Percentiles rank a stretch among this genome's conserved stretches.
These are phyloP conservation scores for Pythium brachiatum DNA, from an alignment of 352 stramenopile species.

Conservation along the genomic window DNA sequence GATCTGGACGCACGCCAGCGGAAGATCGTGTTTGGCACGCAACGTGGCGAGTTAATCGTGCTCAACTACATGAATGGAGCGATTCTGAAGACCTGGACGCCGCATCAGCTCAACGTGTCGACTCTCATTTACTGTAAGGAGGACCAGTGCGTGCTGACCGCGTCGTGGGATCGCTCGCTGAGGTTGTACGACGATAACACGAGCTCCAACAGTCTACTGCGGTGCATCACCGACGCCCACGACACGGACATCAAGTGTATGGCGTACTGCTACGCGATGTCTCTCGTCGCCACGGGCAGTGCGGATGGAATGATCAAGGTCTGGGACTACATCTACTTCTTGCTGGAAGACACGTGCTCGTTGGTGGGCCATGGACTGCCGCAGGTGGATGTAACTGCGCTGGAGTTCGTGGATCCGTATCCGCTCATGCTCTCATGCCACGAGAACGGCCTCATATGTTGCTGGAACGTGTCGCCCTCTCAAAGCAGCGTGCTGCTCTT, in stretches of 20 bases:
- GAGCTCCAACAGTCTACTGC: constrained; percentile 49
- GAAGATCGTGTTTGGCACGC: constrained; percentile 66
- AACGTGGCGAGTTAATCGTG: constrained; percentile 64
- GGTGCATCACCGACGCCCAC: constrained; percentile 67
- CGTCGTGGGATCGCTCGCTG: constrained; percentile 72
- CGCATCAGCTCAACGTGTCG: constrained; percentile 60
- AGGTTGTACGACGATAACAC: constrained; percentile 71
- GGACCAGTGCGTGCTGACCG: constrained; percentile 68
- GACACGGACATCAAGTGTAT: constrained; percentile 78
- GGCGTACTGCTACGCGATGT: constrained; percentile 70
- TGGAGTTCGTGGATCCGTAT: constrained; percentile 77
- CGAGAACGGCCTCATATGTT: constrained; percentile 62
- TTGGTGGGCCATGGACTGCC: constrained; percentile 10
- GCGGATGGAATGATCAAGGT: constrained; percentile 70
- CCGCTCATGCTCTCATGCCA: constrained; percentile 64
- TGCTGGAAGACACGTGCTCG: constrained; percentile 61
- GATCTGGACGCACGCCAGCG: constrained; percentile 66
- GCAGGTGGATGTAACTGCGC: constrained; percentile 49
- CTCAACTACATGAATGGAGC: constrained; percentile 79
- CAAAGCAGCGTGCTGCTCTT: constrained; percentile 34
- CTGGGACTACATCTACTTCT: constrained; percentile 86
- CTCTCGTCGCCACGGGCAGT: constrained; percentile 57
- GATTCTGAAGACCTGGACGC: constrained; percentile 58
- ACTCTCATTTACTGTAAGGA: constrained; percentile 74
- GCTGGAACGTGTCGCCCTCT: constrained; percentile 54